Evolutionary conservation across 768 basidiomycete species (phyloP).

Genomic region (Multifurca ochricompacta): DNA sequence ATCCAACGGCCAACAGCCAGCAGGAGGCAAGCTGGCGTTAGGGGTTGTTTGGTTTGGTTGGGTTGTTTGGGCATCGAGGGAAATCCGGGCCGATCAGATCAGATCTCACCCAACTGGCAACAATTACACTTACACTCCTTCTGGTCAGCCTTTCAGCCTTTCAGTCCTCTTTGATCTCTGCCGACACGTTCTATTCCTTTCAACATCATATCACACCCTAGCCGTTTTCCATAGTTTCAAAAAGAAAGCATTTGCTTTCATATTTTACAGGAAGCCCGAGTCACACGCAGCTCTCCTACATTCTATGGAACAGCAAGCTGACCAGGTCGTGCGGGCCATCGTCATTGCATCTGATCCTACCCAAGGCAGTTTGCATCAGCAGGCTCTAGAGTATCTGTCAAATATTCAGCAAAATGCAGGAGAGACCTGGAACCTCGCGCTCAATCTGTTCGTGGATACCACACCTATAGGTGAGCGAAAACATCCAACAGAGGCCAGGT

Average conservation of each 20-base stretch:
- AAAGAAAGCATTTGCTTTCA: slow-evolving; percentile 9
- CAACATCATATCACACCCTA: slow-evolving; percentile 1
- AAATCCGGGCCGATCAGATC: slow-evolving; percentile 12
- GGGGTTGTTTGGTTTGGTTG: no score
- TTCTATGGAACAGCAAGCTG: slow-evolving; percentile 66
- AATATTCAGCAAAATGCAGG: slow-evolving; percentile 68
- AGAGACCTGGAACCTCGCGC: slow-evolving; percentile 74
- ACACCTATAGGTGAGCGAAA: slow-evolving; percentile 55
- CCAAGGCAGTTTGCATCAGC: slow-evolving; percentile 64
- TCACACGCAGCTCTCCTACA: slow-evolving; percentile 9
- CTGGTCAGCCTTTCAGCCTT: no score
- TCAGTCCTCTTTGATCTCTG: neutral
- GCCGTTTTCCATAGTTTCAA: neutral
- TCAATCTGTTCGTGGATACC: slow-evolving; percentile 62
- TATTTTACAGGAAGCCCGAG: slow-evolving; percentile 18
- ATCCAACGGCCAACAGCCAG: no score
- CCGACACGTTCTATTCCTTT: neutral
- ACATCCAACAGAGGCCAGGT: slow-evolving; percentile 64
- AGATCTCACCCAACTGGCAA: slow-evolving; percentile 18
- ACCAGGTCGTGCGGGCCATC: slow-evolving; percentile 78
- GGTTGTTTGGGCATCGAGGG: no score
- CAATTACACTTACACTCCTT: neutral
- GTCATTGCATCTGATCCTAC: slow-evolving; percentile 78
- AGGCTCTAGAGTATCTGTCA: slow-evolving; percentile 79
- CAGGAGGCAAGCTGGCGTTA: no score